These are phyloP conservation scores for Oxyria digyna DNA, from an alignment of 148 eudicot species.

Conservation along the genomic window DNA sequence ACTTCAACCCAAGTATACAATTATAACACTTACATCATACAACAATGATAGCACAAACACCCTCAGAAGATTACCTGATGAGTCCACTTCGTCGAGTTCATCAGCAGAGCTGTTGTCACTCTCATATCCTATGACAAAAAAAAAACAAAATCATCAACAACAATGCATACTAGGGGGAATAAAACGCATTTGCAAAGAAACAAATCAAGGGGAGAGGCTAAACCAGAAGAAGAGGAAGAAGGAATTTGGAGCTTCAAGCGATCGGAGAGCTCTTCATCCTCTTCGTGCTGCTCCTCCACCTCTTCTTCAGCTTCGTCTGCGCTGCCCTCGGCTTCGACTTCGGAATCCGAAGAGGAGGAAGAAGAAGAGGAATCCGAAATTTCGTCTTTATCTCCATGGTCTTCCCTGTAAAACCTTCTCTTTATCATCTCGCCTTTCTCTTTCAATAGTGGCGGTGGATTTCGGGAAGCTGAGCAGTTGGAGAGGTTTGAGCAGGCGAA, in stretches of 20 bases:
- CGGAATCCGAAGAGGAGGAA: slow-evolving; percentile 63
- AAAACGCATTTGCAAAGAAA: neutral
- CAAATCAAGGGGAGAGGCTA: neutral
- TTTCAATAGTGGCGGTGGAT: neutral
- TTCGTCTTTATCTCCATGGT: slow-evolving; percentile 50
- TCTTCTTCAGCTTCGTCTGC: slow-evolving; percentile 25
- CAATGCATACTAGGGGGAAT: neutral
- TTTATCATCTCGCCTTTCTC: slow-evolving; percentile 45
- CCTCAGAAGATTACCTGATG: slow-evolving; percentile 33
- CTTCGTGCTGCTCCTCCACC: neutral
- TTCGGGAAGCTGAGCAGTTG: neutral
- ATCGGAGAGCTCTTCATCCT: slow-evolving; percentile 4
- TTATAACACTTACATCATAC: neutral
- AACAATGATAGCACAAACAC: neutral
- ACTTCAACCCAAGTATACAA: neutral
- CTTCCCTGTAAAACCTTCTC: slow-evolving; percentile 61
- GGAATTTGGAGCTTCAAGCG: slow-evolving; percentile 9
- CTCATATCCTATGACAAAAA: slow-evolving; percentile 45
- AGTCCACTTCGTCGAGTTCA: slow-evolving; percentile 50
- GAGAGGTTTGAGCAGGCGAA: neutral
- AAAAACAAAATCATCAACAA: neutral
- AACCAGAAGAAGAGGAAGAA: slow-evolving; percentile 33
- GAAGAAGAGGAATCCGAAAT: slow-evolving; percentile 50
- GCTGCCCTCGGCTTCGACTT: slow-evolving; percentile 33
- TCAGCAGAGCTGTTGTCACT: slow-evolving; percentile 72